Base-by-base conservation (phyloP, 495 filamentous ascomycete genomes). In the Talaromyces nanjingensis region DNA sequence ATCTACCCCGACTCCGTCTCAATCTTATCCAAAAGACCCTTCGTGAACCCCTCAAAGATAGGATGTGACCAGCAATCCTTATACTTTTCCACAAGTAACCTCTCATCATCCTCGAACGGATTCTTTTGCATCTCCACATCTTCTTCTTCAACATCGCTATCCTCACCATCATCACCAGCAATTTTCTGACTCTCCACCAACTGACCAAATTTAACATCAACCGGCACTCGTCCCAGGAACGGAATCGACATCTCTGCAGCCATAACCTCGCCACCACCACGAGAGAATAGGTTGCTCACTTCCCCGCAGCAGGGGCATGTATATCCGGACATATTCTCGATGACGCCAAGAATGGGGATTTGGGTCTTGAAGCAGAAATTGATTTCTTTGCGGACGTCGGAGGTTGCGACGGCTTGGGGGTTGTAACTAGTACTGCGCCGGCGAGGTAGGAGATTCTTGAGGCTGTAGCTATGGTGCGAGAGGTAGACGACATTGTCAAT, bases 251-350 rank as follows among this genome's bases (percentile, higher is more conserved):
- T 92, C 68, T 98, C 91, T 67, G 82, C 74, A 18, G 92, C 92
- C 94, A 98, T 97, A 25, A 90, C 85, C 74, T 91, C 76, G 7
- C 96, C 94, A 7, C 94, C 94, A 18, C 94, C 96, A 60, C 86
- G 91, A 57, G 86, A 89, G 71, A 98, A 98, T 62, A 98, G 77
- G 77, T 98, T 91, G 52, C 91, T 96, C 74, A 92, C 91, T 74
- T 96, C 91, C 66, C 89, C 90, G 76, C 94, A 98, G 71, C 92
- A 91, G 37, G 93, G 93, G 75, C 94, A 98, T 62, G 96, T 89
- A 75, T 93, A 98, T 2, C 94, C 94, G 27, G 89, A 88, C 96
- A 98, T 98, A 74, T 98, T 98, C 79, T 98, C 94, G 42, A 98
- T 81, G 2, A 98, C 92, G 0, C 94, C 94, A 34, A 97, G 79